Percentiles rank a stretch among this genome's conserved stretches.
These are phyloP conservation scores for Ephemerocybe angulata DNA, from an alignment of 768 basidiomycete genomes.

Conservation along the genomic window DNA sequence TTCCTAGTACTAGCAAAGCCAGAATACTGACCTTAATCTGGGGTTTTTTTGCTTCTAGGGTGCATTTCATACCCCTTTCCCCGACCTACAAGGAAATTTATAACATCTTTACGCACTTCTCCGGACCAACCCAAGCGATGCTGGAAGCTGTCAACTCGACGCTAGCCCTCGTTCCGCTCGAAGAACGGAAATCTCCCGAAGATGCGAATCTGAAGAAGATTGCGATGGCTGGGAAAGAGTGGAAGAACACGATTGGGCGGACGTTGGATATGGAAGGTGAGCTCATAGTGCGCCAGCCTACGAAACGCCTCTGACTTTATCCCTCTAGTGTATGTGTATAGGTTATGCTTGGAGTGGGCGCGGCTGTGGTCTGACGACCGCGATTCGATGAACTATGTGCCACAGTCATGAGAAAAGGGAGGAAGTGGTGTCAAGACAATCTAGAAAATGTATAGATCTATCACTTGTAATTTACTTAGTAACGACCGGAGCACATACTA, in stretches of 20 bases:
- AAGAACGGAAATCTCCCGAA: conserved; percentile 43
- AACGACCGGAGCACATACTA: too few species aligned
- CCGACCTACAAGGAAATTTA: conserved; percentile 84
- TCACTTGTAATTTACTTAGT: too few species aligned
- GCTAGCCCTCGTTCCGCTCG: conserved; percentile 19
- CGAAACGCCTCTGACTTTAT: not conserved
- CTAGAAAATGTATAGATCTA: too few species aligned
- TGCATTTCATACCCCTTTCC: conserved; percentile 90
- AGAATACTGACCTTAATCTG: too few species aligned
- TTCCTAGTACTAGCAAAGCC: too few species aligned
- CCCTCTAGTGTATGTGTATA: conserved; percentile 71
- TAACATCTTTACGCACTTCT: conserved; percentile 87
- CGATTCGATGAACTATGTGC: conserved; percentile 49
- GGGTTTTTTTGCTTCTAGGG: conserved; percentile 47
- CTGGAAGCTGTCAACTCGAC: conserved; percentile 52
- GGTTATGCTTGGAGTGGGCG: conserved; percentile 83
- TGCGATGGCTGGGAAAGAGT: conserved; percentile 84
- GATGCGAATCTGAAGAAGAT: conserved; percentile 71
- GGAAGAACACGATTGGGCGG: conserved; percentile 79
- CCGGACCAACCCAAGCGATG: conserved; percentile 65
- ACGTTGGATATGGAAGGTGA: conserved; percentile 87
- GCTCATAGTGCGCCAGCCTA: conserved; percentile 19
- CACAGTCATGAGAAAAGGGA: too few species aligned
- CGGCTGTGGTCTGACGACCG: conserved; percentile 79
- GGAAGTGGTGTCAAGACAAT: too few species aligned